Conservation (phyloP, 495 filamentous ascomycete species). For the Penicillium malachiteum region DNA sequence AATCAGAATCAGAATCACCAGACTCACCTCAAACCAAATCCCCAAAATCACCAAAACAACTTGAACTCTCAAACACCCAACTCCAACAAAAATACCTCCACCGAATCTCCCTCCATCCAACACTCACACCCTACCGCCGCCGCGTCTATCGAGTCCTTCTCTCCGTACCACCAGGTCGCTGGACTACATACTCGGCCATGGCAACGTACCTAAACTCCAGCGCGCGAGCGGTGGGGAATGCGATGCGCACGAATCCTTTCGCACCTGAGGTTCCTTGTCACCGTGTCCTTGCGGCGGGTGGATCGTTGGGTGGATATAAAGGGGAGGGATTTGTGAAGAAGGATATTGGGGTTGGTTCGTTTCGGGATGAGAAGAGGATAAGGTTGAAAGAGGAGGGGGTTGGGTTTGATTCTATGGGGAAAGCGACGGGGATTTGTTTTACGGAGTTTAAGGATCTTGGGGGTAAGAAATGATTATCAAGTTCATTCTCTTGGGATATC, state of each 20-base stretch:
- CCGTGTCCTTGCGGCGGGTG: conserved; percentile 37
- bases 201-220: conserved; percentile 65
- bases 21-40: neutral
- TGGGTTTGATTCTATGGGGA: conserved; percentile 28
- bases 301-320: conserved; percentile 35
- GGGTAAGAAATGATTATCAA: conserved; percentile 1
- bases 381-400: conserved; percentile 33
- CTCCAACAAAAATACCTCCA: conserved; percentile 22
- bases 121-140: conserved; percentile 55
- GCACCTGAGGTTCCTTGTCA: conserved; percentile 61
- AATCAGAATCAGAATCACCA: neutral
- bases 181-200: conserved; percentile 73
- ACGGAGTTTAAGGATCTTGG: conserved; percentile 29
- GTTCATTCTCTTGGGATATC: neutral
- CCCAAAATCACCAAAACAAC: neutral
- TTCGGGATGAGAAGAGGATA: conserved; percentile 30
- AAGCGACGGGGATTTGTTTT: conserved; percentile 30
- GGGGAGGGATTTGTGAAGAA: conserved; percentile 28
- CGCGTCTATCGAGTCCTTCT: conserved; percentile 65
- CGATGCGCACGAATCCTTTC: conserved; percentile 68
- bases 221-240: conserved; percentile 77
- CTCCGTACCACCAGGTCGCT: conserved; percentile 66
- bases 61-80: conserved; percentile 5
- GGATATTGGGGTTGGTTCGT: conserved; percentile 21
- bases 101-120: conserved; percentile 38